Base-by-base conservation (phyloP, 352 stramenopile species). In the Phytophthora uliginosa region DNA sequence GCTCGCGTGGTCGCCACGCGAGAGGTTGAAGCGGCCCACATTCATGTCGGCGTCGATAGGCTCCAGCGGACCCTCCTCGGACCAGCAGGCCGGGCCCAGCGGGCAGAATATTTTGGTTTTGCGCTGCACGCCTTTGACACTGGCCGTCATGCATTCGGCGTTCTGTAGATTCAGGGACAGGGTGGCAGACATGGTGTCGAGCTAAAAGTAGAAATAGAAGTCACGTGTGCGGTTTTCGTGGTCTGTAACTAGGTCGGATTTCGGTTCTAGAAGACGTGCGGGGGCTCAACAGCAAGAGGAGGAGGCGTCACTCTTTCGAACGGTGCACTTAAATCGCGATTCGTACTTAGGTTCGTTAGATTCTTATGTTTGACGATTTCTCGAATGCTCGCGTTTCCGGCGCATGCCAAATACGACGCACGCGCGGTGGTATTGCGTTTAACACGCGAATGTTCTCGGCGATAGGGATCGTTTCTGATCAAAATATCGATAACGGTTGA, bases 11-110 rank as follows among this genome's bases (percentile, higher is more conserved):
- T 26, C 24, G 24, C 24, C 24, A 26, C 24, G 24, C 24, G 24
- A 98, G 69, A 99, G 99, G 84, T 99, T 99, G 64, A 99, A 87
- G 48, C 98, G 89, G 81, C 98, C 98, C 17, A 99, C 88, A 67
- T 95, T 97, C 94, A 99, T 98, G 71, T 97, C 97, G 51, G 79
- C 81, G 66, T 92, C 84, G 58, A 92, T 89, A 45, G 90, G 75
- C 52, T 93, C 62, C 26, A 95, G 93, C 38, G 99, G 85, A 56
- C 77, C 95, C 55, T 98, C 90, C 36, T 99, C 94, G 42, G 91
- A 91, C 96, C 97, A 99, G 73, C 88, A 97, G 26, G 88, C 74
- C 26, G 92, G 92, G 38, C 92, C 92, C 48, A 98, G 78, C 33
- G 90, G 97, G 71, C 89, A 95, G 48, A 98, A 80, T 69, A 97